phyloP scores from a whole-genome alignment of 345 rosid genomes.

The Ceriops tagal region DNA sequence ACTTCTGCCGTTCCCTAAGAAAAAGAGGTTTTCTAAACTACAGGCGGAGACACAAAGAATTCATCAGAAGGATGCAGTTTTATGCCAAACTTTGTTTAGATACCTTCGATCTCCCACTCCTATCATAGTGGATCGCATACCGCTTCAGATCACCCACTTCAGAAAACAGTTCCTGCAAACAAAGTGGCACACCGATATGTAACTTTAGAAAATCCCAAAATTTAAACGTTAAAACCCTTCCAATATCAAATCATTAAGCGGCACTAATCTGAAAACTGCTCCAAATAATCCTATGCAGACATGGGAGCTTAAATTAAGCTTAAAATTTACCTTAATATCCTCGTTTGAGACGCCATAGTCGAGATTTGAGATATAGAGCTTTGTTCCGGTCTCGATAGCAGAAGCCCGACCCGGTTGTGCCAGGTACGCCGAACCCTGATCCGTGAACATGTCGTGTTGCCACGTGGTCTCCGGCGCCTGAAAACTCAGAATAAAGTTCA shows the following conservation, averaged over 20 bases:
- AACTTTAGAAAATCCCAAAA: neutral
- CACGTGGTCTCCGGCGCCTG: constrained; percentile 89
- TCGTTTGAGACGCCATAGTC: constrained; percentile 95
- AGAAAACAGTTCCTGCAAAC: constrained; percentile 67
- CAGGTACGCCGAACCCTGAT: constrained; percentile 34
- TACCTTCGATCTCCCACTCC: constrained; percentile 99
- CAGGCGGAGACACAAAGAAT: constrained; percentile 30
- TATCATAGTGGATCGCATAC: constrained; percentile 70
- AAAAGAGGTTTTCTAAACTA: constrained; percentile 40
- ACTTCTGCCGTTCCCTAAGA: constrained; percentile 95
- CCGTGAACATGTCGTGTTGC: constrained; percentile 84
- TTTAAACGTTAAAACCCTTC: no score
- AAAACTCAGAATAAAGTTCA: neutral
- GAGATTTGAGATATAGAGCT: constrained; percentile 88
- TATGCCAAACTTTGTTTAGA: constrained; percentile 35
- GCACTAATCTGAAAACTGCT: neutral
- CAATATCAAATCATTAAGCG: no score
- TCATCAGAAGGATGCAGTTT: constrained; percentile 31
- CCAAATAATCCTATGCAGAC: neutral
- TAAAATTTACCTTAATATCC: constrained; percentile 63
- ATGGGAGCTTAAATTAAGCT: no score
- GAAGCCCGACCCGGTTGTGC: constrained; percentile 56
- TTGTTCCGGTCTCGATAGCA: constrained; percentile 86
- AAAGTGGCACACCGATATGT: neutral
- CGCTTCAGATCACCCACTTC: constrained; percentile 97